Conservation (phyloP, 495 filamentous ascomycete genomes). For the Talaromyces thailandensis region DNA sequence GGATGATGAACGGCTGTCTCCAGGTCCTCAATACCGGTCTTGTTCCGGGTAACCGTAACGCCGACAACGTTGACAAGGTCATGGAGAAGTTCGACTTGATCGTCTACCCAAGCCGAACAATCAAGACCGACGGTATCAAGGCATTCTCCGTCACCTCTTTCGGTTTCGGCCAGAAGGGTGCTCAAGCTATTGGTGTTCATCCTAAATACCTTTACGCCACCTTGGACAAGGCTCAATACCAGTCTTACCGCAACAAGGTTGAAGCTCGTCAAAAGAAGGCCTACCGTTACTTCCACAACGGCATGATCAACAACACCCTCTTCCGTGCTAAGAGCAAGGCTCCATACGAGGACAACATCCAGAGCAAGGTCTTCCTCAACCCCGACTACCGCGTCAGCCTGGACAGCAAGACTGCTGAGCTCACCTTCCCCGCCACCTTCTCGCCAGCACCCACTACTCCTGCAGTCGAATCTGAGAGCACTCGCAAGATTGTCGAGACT, state of each 20-base stretch:
- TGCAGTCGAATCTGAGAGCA: conserved; percentile 42
- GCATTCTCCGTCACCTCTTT: conserved; percentile 98
- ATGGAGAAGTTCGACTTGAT: conserved; percentile 98
- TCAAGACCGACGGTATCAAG: conserved; percentile 97
- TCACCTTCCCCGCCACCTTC: conserved; percentile 56
- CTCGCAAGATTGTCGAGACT: conserved; percentile 68
- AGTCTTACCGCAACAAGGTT: conserved; percentile 78
- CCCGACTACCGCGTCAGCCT: conserved; percentile 78
- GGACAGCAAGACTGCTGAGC: conserved; percentile 73
- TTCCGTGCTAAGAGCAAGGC: conserved; percentile 90
- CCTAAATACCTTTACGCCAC: conserved; percentile 91
- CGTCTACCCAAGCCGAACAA: conserved; percentile 86
- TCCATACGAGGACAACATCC: conserved; percentile 82
- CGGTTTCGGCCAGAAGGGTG: conserved; percentile 98
- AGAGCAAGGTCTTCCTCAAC: conserved; percentile 83
- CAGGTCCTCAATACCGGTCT: conserved; percentile 90
- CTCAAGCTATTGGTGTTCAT: conserved; percentile 94
- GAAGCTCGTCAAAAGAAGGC: conserved; percentile 92
- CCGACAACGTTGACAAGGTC: conserved; percentile 91
- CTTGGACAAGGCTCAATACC: conserved; percentile 79
- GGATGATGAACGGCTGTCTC: conserved; percentile 98
- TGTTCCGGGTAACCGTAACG: conserved; percentile 95
- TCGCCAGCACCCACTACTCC: conserved; percentile 44
- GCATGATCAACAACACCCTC: conserved; percentile 91
- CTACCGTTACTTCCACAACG: conserved; percentile 96